phyloP scores from a whole-genome alignment of 23 red algal genomes.

The Gracilaria caudata region DNA sequence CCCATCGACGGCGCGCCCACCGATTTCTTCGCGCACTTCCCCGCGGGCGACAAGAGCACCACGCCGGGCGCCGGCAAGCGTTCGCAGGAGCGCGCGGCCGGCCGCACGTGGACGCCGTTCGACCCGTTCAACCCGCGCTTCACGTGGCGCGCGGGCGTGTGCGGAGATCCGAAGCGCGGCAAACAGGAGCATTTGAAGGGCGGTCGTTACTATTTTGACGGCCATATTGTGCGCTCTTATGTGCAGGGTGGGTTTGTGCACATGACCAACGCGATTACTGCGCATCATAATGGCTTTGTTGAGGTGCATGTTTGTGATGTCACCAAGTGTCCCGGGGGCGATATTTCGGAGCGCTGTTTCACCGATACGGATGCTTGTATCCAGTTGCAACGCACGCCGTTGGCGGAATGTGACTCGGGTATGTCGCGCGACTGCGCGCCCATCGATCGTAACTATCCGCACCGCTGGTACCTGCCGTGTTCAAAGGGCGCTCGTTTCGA shows the following conservation, averaged over 20 bases:
- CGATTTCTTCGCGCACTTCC: conserved; percentile 55
- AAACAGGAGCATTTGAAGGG: conserved; percentile 46
- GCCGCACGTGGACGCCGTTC: conserved; percentile 49
- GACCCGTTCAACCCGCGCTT: conserved; percentile 21
- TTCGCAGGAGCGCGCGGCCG: conserved; percentile 33
- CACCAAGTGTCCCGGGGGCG: conserved; percentile 51
- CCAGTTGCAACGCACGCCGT: conserved; percentile 33
- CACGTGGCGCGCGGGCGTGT: conserved; percentile 59
- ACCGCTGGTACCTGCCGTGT: conserved; percentile 45
- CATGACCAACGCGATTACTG: conserved; percentile 26
- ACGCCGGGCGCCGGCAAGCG: conserved; percentile 36
- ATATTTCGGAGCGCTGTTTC: conserved; percentile 60
- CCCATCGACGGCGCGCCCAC: conserved; percentile 22
- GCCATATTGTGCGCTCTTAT: not conserved
- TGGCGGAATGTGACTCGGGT: conserved; percentile 35
- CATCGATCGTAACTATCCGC: conserved; percentile 26
- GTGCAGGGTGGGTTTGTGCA: conserved; percentile 36
- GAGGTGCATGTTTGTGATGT: conserved; percentile 68
- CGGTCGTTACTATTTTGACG: conserved; percentile 57
- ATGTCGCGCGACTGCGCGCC: conserved; percentile 17
- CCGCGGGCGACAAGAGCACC: conserved; percentile 54
- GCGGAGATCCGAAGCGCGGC: conserved; percentile 17
- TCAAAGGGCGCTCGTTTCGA: not conserved
- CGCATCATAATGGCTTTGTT: conserved; percentile 56
- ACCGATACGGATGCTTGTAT: conserved; percentile 3